Evolutionary conservation across 257 asterid genomes (phyloP).

Genomic region (Henckelia pumila): DNA sequence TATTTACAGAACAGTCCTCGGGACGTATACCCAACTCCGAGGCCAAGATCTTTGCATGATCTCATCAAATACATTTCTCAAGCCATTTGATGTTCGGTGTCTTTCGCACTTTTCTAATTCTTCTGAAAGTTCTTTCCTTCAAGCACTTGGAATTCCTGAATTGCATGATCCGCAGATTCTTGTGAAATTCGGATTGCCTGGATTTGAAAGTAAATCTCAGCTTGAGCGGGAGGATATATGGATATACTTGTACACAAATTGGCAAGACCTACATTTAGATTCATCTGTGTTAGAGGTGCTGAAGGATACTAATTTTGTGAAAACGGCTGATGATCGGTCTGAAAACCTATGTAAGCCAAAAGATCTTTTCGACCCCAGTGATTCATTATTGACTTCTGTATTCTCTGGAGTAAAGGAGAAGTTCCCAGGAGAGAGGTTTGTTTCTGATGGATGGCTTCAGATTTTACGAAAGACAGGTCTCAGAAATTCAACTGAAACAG

Average conservation of each 20-base stretch:
- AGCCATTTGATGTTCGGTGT: slow-evolving; percentile 74
- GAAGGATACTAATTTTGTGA: slow-evolving; percentile 72
- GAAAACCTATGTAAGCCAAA: slow-evolving; percentile 54
- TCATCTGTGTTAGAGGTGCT: slow-evolving; percentile 68
- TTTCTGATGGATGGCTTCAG: slow-evolving; percentile 82
- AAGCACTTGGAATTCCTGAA: slow-evolving; percentile 89
- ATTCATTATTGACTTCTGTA: slow-evolving; percentile 68
- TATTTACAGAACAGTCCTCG: slow-evolving; percentile 70
- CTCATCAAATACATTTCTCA: slow-evolving; percentile 83
- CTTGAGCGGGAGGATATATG: slow-evolving; percentile 84
- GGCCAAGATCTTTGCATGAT: slow-evolving; percentile 67
- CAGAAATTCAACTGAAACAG: slow-evolving; percentile 74
- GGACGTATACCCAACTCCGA: slow-evolving; percentile 65
- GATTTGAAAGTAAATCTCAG: slow-evolving; percentile 62
- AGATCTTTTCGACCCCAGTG: slow-evolving; percentile 85
- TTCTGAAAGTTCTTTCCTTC: slow-evolving; percentile 59
- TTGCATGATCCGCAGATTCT: slow-evolving; percentile 75
- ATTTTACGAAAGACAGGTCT: slow-evolving; percentile 84
- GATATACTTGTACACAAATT: slow-evolving; percentile 72
- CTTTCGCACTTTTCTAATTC: slow-evolving; percentile 63
- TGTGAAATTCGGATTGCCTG: slow-evolving; percentile 79
- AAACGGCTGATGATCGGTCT: slow-evolving; percentile 71
- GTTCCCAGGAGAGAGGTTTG: slow-evolving; percentile 93
- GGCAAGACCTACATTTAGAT: slow-evolving; percentile 81
- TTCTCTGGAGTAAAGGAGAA: slow-evolving; percentile 73